Evolutionary conservation across 148 eudicot species (phyloP).

Genomic region (Amaranthus cruentus): DNA sequence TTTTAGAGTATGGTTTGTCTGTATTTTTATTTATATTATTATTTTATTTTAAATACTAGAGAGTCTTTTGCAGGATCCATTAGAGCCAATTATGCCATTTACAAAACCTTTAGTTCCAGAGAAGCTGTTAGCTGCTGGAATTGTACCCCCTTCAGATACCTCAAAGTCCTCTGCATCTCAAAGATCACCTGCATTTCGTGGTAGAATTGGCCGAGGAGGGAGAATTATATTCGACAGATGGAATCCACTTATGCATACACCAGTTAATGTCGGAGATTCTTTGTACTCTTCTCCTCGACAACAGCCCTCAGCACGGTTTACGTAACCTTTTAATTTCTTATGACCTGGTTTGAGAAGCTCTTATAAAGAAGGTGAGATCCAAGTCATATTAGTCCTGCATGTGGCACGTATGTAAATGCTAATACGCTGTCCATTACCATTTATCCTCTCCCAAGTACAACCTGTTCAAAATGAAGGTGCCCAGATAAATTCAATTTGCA

Average conservation of each 20-base stretch:
- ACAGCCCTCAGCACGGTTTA: conserved; percentile 33
- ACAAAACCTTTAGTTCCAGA: conserved; percentile 38
- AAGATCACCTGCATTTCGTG: conserved; percentile 44
- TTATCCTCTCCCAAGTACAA: background rate
- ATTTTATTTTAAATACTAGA: background rate
- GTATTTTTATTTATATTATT: background rate
- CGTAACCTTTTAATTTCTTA: background rate
- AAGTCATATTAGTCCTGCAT: background rate
- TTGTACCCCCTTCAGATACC: conserved; percentile 59
- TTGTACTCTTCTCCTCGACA: conserved; percentile 53
- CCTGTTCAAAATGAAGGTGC: background rate
- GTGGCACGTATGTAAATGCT: background rate
- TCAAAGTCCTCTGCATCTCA: conserved; percentile 31
- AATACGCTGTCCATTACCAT: background rate
- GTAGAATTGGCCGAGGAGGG: conserved; percentile 95
- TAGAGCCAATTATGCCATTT: conserved; percentile 74
- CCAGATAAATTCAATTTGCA: background rate
- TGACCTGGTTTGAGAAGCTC: background rate
- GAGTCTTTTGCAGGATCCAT: conserved; percentile 55
- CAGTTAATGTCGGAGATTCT: conserved; percentile 51
- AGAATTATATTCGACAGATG: conserved; percentile 89
- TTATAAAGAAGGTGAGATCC: background rate
- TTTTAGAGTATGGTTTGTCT: background rate
- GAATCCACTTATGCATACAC: conserved; percentile 76
- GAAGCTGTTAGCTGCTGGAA: conserved; percentile 41